phyloP scores from a whole-genome alignment of 1,139 yeast genomes.

The Geotrichum europaeum region DNA sequence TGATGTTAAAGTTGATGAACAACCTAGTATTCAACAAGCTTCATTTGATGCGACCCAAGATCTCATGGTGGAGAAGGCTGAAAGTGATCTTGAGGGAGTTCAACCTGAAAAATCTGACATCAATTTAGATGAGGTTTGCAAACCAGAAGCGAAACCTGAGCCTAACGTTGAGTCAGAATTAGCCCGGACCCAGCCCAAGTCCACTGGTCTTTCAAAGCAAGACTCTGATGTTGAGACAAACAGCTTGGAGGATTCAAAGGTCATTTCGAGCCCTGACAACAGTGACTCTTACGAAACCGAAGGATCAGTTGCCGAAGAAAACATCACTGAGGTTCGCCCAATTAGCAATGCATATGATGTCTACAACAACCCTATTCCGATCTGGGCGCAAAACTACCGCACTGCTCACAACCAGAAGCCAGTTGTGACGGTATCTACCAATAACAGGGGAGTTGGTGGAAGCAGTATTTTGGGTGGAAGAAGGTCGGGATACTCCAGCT shows the following conservation, averaged over 20 bases:
- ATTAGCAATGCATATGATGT: slow-evolving; percentile 54
- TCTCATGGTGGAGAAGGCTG: background rate
- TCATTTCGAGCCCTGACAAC: background rate
- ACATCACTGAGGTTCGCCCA: background rate
- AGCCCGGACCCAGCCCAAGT: background rate
- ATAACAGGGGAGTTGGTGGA: background rate
- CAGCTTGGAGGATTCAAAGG: background rate
- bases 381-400: slow-evolving; percentile 57
- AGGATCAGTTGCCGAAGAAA: background rate
- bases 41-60: background rate
- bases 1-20: background rate
- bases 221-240: background rate
- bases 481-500: background rate
- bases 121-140: background rate
- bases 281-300: background rate
- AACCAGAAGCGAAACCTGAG: background rate
- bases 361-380: slow-evolving; percentile 45
- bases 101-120: background rate
- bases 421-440: background rate
- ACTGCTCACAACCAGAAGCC: background rate
- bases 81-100: background rate
- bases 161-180: background rate
- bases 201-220: background rate
- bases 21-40: background rate
- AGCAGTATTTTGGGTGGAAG: background rate